phyloP scores from a whole-genome alignment of 176 grass and related monocot genomes.

The Olyra latifolia region DNA sequence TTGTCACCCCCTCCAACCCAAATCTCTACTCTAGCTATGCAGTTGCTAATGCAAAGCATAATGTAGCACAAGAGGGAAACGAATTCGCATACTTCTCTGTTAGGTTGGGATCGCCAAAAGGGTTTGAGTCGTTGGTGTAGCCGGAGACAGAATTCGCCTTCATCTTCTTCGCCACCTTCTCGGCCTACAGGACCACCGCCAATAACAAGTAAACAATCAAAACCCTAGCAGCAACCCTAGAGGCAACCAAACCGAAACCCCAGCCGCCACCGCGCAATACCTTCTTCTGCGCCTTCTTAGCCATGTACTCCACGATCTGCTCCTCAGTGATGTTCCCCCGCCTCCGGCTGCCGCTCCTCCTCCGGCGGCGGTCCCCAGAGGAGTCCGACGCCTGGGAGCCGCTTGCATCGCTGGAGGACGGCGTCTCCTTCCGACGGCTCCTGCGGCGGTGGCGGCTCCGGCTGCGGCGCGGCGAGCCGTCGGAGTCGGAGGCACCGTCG shows the following conservation, averaged over 20 bases:
- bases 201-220: slow-evolving; percentile 1
- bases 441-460: slow-evolving; percentile 32
- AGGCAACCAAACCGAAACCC: slow-evolving; percentile 8
- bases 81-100: slow-evolving; percentile 65
- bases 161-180: slow-evolving; percentile 96
- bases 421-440: slow-evolving; percentile 40
- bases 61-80: not conserved
- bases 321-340: slow-evolving; percentile 75
- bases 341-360: slow-evolving; percentile 19
- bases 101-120: slow-evolving; percentile 85
- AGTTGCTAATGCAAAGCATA: not conserved
- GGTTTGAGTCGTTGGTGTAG: slow-evolving; percentile 91
- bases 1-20: not conserved
- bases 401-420: slow-evolving; percentile 48
- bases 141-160: slow-evolving; percentile 74
- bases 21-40: slow-evolving; percentile 4
- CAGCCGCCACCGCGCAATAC: slow-evolving; percentile 25
- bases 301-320: slow-evolving; percentile 79
- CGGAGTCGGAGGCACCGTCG: slow-evolving; percentile 20
- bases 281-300: slow-evolving; percentile 92
- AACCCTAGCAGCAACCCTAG: not conserved
- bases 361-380: slow-evolving; percentile 16
- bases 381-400: slow-evolving; percentile 53
- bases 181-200: slow-evolving; percentile 43
- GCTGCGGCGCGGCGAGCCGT: slow-evolving; percentile 27